phyloP scores from a whole-genome alignment of 306 rosid species.

The Castanopsis chinensis region DNA sequence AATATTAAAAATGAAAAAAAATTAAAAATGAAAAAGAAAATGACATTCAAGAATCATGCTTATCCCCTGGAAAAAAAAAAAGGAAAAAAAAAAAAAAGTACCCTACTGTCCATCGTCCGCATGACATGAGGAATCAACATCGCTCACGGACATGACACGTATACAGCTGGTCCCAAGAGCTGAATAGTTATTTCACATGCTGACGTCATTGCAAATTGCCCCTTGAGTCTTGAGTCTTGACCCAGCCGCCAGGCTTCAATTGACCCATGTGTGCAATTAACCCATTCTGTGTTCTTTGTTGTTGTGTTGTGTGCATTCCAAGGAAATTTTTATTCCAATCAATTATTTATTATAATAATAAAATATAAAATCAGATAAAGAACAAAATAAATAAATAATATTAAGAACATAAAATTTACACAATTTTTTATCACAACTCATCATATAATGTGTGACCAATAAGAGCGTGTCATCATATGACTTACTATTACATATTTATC shows the following conservation, averaged over 20 bases:
- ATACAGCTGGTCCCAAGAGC: not conserved
- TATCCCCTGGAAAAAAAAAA: too few species aligned
- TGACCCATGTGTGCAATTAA: constrained; percentile 66
- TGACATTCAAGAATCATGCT: too few species aligned
- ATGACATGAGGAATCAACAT: not conserved
- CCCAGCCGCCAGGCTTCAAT: constrained; percentile 55
- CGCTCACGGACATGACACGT: constrained; percentile 1
- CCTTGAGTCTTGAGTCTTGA: constrained; percentile 23
- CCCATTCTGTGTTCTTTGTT: not conserved
- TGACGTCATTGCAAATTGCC: constrained; percentile 24
- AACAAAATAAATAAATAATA: too few species aligned
- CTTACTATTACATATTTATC: too few species aligned
- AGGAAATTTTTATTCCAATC: not conserved
- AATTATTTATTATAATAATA: not conserved
- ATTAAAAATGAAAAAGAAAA: too few species aligned
- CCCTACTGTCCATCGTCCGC: not conserved
- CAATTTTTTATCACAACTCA: too few species aligned
- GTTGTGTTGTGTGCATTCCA: not conserved
- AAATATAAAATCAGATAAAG: not conserved
- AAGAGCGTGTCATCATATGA: too few species aligned
- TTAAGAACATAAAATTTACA: too few species aligned
- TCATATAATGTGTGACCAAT: too few species aligned
- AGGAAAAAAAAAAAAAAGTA: not conserved
- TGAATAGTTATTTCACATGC: not conserved
- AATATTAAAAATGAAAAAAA: too few species aligned